A percentile compares a stretch with the other conserved stretches of the same genome.
phyloP scores from a whole-genome alignment of 1,139 yeast species.

The Tardiomyces digboiensis region DNA sequence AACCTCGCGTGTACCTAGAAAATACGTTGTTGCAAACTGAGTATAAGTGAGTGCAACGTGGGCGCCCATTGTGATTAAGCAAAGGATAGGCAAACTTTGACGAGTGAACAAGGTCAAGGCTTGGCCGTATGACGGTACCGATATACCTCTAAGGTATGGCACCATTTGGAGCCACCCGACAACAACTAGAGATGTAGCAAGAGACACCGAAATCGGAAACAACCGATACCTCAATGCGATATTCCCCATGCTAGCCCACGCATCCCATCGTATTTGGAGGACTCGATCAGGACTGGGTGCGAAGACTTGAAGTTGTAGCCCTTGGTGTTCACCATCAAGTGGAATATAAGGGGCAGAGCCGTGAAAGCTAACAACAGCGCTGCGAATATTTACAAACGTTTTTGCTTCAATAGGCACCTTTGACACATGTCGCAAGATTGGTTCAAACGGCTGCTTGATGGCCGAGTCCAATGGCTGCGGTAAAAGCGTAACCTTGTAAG shows the following conservation, averaged over 20 bases:
- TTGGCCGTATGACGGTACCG: neutral
- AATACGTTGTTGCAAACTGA: neutral
- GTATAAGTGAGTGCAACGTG: neutral
- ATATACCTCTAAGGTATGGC: conserved; percentile 7
- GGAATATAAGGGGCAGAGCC: conserved; percentile 77
- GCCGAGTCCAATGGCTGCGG: neutral
- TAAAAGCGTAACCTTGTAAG: too few species aligned
- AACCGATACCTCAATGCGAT: conserved; percentile 27
- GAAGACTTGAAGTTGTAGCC: conserved; percentile 24
- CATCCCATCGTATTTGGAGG: conserved; percentile 23
- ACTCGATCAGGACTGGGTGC: neutral
- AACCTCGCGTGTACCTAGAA: neutral
- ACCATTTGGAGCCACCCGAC: conserved; percentile 18
- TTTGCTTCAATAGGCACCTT: neutral
- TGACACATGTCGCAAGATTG: neutral
- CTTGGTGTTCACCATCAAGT: conserved; percentile 20
- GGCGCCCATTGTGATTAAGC: neutral
- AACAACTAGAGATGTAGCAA: conserved; percentile 18
- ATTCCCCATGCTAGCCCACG: conserved; percentile 26
- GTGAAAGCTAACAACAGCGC: conserved; percentile 36
- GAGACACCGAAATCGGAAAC: conserved; percentile 22
- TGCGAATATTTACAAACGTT: neutral
- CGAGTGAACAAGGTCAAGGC: neutral
- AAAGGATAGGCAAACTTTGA: neutral
- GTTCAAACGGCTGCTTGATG: neutral